Evolutionary conservation across 306 rosid species (phyloP).

Genomic region (Dicorynia guianensis): DNA sequence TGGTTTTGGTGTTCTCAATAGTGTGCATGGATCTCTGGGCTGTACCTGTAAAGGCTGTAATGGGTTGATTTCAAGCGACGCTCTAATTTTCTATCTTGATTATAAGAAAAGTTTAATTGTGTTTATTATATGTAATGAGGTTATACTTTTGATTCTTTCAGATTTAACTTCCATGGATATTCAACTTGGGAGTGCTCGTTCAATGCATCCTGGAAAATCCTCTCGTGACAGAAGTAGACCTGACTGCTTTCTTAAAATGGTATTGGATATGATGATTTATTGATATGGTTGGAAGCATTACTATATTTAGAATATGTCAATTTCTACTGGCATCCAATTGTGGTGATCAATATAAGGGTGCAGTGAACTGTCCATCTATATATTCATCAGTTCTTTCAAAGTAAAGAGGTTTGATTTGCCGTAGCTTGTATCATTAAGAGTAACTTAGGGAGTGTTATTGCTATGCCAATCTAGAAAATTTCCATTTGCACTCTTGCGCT

Average conservation of each 20-base stretch:
- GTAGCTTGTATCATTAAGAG: constrained; percentile 7
- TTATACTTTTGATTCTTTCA: constrained; percentile 49
- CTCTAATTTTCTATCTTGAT: constrained; percentile 1
- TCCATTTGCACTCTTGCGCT: background rate
- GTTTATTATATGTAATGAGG: constrained; percentile 28
- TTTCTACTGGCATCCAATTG: constrained; percentile 12
- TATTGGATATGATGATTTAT: constrained; percentile 44
- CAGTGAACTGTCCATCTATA: constrained; percentile 7
- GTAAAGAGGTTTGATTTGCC: constrained; percentile 21
- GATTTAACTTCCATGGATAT: constrained; percentile 55
- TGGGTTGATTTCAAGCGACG: constrained; percentile 12
- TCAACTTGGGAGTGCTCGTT: constrained; percentile 75
- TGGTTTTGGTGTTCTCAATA: constrained; percentile 12
- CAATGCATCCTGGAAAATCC: constrained; percentile 72
- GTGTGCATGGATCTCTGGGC: background rate
- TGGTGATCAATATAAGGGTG: constrained; percentile 4
- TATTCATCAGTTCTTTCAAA: background rate
- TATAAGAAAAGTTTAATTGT: background rate
- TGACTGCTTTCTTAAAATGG: constrained; percentile 84
- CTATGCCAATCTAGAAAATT: constrained; percentile 2
- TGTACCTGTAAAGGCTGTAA: constrained; percentile 11
- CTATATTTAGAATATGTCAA: background rate
- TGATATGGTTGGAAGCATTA: background rate
- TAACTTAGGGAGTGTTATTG: constrained; percentile 9
- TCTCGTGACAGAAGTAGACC: constrained; percentile 68